Base-by-base conservation (phyloP, 2,329 filamentous ascomycete genomes). In the Teratosphaeria zuluensis region DNA sequence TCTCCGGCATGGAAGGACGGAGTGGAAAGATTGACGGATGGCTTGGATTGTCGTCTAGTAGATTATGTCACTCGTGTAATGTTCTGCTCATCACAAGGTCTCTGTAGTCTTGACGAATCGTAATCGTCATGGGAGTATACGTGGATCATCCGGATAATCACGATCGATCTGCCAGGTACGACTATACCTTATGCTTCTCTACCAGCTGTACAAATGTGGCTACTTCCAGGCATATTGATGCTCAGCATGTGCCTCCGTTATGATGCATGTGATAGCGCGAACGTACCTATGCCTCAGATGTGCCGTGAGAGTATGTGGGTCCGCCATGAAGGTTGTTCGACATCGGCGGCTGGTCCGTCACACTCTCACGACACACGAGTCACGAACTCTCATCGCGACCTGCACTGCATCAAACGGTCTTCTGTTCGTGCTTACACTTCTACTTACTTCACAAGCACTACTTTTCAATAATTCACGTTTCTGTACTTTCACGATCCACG, bases 1-100 rank as follows among this genome's bases (percentile, higher is more conserved):
- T 66, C 72, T 89, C n/a, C 78, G 76, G 64, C 70, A 89, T 61
- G 88, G 87, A n/a, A 79, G 80, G 65, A 80, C 78, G 21, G 84
- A 78, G 64, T 75, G 73, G 73, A 67, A 65, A 57, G 61, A 30
- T 14, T n/a, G 19, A 30, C 46, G n/a, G 42, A 21, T 19, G 42
- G 9, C 14, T n/a, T 55, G 2, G 24, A 28, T 28, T 2, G 24
- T 2, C 24, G 24, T 28, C 24, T 28, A 28, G 24, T 28, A 4
- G 2, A 28, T 28, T 4, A 28, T 28, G 4, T 4, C 24, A 28
- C 4, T 4, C 4, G 24, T 4, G 24, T 28, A 2, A 4, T 28
- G 24, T 28, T 28, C 24, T 28, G 24, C 24, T 28, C 24, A 28
- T 28, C 24, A 28, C 24, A 28, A 28, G 24, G 24, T 19, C 5